phyloP scores from a whole-genome alignment of 768 basidiomycete genomes.

The Lactarius pseudohatsudake region DNA sequence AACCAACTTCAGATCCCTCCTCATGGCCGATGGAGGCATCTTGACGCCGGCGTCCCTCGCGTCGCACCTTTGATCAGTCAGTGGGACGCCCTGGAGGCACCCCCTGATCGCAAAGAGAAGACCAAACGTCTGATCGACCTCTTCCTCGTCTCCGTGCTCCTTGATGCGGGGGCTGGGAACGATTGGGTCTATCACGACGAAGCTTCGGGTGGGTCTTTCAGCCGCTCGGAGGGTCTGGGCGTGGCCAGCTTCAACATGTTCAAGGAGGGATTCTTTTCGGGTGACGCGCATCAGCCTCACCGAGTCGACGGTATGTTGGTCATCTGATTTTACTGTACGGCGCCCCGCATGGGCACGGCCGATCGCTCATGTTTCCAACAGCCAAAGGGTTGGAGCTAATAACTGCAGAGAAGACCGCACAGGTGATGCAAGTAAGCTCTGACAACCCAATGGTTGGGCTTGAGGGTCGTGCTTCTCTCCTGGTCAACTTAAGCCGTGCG shows the following conservation, averaged over 20 bases:
- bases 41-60: constrained; percentile 67
- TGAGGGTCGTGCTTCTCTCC: constrained; percentile 77
- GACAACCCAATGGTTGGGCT: constrained; percentile 88
- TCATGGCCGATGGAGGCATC: constrained; percentile 88
- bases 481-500: constrained; percentile 71
- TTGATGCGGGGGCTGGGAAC: constrained; percentile 92
- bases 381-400: constrained; percentile 70
- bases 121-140: constrained; percentile 82
- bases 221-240: constrained; percentile 79
- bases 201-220: constrained; percentile 50
- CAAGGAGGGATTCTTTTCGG: constrained; percentile 75
- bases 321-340: constrained; percentile 13
- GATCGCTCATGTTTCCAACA: constrained; percentile 36
- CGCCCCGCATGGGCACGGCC: constrained; percentile 8
- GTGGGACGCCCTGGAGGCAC: constrained; percentile 49
- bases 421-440: constrained; percentile 76
- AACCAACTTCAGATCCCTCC: constrained; percentile 63
- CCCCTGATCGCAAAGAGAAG: constrained; percentile 55
- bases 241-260: constrained; percentile 95
- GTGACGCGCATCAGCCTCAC: constrained; percentile 56
- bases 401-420: constrained; percentile 55
- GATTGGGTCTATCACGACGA: constrained; percentile 75
- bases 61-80: constrained; percentile 56
- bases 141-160: constrained; percentile 85
- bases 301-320: constrained; percentile 73